A percentile compares a stretch with the other conserved stretches of the same genome.
phyloP scores from a whole-genome alignment of 2,329 filamentous ascomycete genomes.

The Nothophaeocryptopus gaeumannii region DNA sequence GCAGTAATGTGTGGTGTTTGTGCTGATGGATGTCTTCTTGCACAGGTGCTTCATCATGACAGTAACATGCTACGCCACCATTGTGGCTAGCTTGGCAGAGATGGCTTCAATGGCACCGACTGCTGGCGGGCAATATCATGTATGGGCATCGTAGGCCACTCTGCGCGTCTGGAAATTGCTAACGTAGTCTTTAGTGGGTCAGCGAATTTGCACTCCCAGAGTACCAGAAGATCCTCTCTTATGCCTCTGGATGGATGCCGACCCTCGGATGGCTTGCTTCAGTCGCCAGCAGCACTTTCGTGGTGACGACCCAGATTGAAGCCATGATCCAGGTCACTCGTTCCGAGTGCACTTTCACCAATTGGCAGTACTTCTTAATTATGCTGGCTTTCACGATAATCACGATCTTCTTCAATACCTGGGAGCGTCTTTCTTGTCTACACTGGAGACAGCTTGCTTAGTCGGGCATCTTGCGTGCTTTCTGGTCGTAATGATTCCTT shows the following conservation, averaged over 20 bases:
- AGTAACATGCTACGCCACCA: constrained; percentile 28
- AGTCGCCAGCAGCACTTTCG: constrained; percentile 35
- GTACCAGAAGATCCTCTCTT: constrained; percentile 30
- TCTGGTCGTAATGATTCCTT: constrained; percentile 32
- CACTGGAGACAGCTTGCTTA: constrained; percentile 40
- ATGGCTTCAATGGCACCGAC: constrained; percentile 36
- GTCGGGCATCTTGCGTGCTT: constrained; percentile 33
- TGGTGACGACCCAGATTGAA: constrained; percentile 39
- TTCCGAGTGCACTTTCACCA: constrained; percentile 27
- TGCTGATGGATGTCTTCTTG: no score
- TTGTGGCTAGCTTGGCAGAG: constrained; percentile 33
- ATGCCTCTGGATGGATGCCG: constrained; percentile 25
- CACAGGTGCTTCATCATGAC: constrained; percentile 34
- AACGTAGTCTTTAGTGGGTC: constrained; percentile 19
- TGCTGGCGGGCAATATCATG: constrained; percentile 31
- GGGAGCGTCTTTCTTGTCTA: constrained; percentile 34
- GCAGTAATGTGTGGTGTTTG: no score
- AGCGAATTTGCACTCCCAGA: constrained; percentile 33
- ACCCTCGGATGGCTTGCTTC: constrained; percentile 29
- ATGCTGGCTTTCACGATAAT: constrained; percentile 38
- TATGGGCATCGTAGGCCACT: no score
- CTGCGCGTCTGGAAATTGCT: not conserved
- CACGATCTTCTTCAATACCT: constrained; percentile 32
- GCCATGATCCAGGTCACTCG: constrained; percentile 37
- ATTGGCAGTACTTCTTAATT: constrained; percentile 32